Evolutionary conservation across 306 rosid genomes (phyloP).

Genomic region (Sophora flavescens): DNA sequence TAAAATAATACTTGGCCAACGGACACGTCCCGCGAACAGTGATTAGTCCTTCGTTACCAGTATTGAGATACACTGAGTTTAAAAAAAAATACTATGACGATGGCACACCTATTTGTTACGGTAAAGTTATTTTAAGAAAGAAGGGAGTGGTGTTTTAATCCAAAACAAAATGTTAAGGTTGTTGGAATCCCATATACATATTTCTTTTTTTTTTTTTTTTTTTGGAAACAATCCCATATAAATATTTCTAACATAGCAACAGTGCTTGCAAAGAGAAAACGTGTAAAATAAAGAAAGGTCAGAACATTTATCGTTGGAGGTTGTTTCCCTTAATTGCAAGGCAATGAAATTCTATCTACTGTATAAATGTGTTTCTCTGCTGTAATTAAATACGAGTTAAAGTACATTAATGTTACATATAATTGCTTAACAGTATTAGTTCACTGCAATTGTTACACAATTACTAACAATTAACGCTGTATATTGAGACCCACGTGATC

Average conservation of each 20-base stretch:
- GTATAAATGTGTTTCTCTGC: slow-evolving; percentile 5
- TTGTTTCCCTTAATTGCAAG: neutral
- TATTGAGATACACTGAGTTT: too few relatives aligned
- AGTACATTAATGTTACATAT: slow-evolving; percentile 22
- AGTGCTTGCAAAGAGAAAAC: neutral
- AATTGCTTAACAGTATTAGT: slow-evolving; percentile 38
- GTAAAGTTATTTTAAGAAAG: too few relatives aligned
- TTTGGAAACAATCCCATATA: too few relatives aligned
- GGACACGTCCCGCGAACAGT: too few relatives aligned
- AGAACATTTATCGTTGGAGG: slow-evolving; percentile 19
- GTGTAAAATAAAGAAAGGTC: neutral
- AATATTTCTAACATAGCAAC: neutral
- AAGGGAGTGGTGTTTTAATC: too few relatives aligned
- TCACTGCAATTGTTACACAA: neutral
- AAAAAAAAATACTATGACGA: too few relatives aligned
- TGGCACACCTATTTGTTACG: too few relatives aligned
- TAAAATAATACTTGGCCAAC: too few relatives aligned
- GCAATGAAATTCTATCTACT: slow-evolving; percentile 18
- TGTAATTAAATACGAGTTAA: slow-evolving; percentile 2
- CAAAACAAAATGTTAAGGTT: too few relatives aligned
- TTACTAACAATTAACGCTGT: neutral
- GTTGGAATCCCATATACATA: too few relatives aligned
- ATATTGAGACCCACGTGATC: neutral
- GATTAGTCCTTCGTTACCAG: too few relatives aligned
- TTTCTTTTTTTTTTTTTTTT: too few relatives aligned